phyloP scores from a whole-genome alignment of 768 basidiomycete species.

The Suillus cothurnatus region DNA sequence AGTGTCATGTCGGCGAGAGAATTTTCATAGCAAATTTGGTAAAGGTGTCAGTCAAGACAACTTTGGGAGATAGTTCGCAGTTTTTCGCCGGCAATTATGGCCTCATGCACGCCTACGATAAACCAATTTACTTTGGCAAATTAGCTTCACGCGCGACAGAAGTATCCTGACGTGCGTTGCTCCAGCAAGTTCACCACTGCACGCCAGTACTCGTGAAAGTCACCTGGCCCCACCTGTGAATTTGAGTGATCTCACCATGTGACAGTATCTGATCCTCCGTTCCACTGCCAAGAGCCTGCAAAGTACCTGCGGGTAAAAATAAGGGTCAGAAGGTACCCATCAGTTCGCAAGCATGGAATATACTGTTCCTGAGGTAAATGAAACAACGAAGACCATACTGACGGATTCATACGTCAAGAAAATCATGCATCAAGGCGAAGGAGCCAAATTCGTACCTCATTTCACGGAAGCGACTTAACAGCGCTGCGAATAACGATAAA shows the following conservation, averaged over 20 bases:
- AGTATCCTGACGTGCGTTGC: background rate
- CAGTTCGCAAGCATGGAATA: background rate
- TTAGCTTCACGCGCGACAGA: background rate
- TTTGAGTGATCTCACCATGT: slow-evolving; percentile 1
- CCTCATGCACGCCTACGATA: background rate
- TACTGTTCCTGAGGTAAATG: background rate
- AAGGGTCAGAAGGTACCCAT: slow-evolving; percentile 1
- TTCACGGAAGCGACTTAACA: background rate
- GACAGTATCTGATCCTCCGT: background rate
- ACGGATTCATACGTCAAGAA: slow-evolving; percentile 1
- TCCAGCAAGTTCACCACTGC: background rate
- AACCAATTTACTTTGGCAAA: background rate
- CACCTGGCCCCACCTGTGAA: slow-evolving; percentile 12
- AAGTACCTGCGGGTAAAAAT: background rate
- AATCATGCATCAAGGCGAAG: background rate
- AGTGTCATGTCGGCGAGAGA: background rate
- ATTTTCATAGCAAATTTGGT: background rate
- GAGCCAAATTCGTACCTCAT: background rate
- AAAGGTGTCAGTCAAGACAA: background rate
- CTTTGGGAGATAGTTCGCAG: background rate
- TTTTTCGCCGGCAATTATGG: background rate
- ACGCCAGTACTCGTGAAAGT: background rate
- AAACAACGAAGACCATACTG: background rate
- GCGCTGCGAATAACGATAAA: slow-evolving; percentile 3
- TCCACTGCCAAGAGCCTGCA: background rate